Percentiles rank a stretch among this genome's conserved stretches.
phyloP scores from a whole-genome alignment of 2,329 filamentous ascomycete species.

The Hymenoscyphus linearis region DNA sequence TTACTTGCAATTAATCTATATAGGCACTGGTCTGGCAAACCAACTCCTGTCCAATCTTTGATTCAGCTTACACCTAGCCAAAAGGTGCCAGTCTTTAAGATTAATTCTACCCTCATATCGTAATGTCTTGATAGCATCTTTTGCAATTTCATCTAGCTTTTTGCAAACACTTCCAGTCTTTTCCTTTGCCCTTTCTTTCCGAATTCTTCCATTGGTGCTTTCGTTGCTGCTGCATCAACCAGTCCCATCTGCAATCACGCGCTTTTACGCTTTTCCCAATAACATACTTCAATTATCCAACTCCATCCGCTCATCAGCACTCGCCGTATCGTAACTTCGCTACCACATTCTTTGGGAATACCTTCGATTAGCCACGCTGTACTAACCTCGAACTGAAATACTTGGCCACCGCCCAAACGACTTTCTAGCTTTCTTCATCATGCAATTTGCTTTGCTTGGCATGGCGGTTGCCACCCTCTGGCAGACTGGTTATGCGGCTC shows the following conservation, averaged over 20 bases:
- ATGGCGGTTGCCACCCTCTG: neutral
- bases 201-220: neutral
- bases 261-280: too few species aligned
- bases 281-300: too few species aligned
- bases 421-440: neutral
- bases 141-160: neutral
- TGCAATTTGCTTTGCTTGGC: neutral
- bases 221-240: neutral
- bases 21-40: too few species aligned
- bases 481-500: neutral
- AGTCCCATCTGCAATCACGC: neutral
- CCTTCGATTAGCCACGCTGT: neutral
- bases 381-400: neutral
- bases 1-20: too few species aligned
- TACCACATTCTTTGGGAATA: neutral
- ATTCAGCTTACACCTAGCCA: neutral
- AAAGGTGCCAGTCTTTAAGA: constrained; percentile 1
- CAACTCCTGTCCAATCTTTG: neutral
- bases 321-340: too few species aligned
- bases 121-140: neutral
- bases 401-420: neutral
- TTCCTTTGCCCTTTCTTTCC: neutral
- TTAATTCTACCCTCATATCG: neutral
- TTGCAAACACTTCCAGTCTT: constrained; percentile 1
- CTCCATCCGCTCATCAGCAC: too few species aligned